Evolutionary conservation across 257 asterid species (phyloP).

Genomic region (Solanum clarkiae): DNA sequence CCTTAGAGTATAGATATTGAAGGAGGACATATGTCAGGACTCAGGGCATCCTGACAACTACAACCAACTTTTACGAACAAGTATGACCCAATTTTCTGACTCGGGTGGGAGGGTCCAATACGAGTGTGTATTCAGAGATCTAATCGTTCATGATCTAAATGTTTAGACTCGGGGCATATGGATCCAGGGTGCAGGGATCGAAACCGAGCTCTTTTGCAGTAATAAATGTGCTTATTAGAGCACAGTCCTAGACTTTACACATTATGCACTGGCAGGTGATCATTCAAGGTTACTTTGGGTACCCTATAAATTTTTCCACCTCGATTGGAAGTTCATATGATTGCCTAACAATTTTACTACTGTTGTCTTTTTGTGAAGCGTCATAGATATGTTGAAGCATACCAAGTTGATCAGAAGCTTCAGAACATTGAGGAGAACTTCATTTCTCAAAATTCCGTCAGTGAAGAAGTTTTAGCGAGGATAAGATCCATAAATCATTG

Average conservation of each 20-base stretch:
- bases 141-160: not conserved
- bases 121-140: not conserved
- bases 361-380: constrained; percentile 43
- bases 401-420: constrained; percentile 65
- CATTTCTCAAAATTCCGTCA: constrained; percentile 27
- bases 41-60: not conserved
- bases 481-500: constrained; percentile 45
- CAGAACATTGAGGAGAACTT: constrained; percentile 55
- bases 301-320: not conserved
- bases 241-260: not conserved
- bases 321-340: not conserved
- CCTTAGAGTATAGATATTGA: not conserved
- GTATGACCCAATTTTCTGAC: not conserved
- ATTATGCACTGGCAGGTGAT: not conserved
- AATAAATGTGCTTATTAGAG: not conserved
- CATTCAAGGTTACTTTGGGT: not conserved
- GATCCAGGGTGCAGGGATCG: not conserved
- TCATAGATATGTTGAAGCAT: constrained; percentile 72
- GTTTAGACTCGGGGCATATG: not conserved
- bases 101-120: not conserved
- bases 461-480: constrained; percentile 36
- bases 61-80: not conserved
- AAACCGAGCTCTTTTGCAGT: not conserved
- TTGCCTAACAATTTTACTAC: constrained; percentile 6
- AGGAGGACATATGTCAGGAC: not conserved